Percentiles rank a stretch among this genome's conserved stretches.
Conservation (phyloP, 805 yeast species). For the Grigorovia transvaalensis region DNA sequence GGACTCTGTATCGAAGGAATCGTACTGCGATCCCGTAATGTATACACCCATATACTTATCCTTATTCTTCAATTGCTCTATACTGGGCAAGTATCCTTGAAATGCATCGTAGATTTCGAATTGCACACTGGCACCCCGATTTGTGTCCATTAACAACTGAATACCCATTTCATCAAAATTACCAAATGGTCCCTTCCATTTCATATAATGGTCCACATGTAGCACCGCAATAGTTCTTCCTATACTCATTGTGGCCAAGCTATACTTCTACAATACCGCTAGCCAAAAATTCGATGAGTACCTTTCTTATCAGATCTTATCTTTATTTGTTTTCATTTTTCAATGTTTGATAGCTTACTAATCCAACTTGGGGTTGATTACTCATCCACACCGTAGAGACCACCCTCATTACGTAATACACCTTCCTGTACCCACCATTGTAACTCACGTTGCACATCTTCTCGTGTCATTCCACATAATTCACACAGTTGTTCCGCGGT, state of each 20-base stretch:
- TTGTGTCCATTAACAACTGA: conserved; percentile 11
- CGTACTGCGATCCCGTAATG: conserved; percentile 40
- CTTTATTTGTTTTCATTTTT: too few relatives aligned
- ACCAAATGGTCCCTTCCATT: conserved; percentile 19
- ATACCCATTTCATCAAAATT: conserved; percentile 21
- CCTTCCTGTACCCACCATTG: conserved; percentile 1
- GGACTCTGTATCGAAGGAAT: conserved; percentile 31
- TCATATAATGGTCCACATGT: conserved; percentile 17
- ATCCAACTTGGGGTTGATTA: not conserved
- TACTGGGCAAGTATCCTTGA: conserved; percentile 18
- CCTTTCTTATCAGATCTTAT: too few relatives aligned
- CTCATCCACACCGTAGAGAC: not conserved
- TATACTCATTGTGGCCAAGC: too few relatives aligned
- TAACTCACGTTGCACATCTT: conserved; percentile 32
- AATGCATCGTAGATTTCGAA: conserved; percentile 13
- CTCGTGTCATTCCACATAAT: conserved; percentile 8
- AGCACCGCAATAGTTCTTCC: conserved; percentile 17
- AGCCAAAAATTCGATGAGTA: too few relatives aligned
- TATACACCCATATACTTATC: conserved; percentile 29
- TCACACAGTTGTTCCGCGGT: conserved; percentile 21
- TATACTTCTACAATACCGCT: too few relatives aligned
- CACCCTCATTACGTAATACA: not conserved
- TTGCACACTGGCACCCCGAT: conserved; percentile 7
- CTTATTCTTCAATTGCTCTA: conserved; percentile 8
- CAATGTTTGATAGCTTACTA: too few relatives aligned